Conservation (phyloP, 1,284 basidiomycete species). For the Quambalaria eucalypti region DNA sequence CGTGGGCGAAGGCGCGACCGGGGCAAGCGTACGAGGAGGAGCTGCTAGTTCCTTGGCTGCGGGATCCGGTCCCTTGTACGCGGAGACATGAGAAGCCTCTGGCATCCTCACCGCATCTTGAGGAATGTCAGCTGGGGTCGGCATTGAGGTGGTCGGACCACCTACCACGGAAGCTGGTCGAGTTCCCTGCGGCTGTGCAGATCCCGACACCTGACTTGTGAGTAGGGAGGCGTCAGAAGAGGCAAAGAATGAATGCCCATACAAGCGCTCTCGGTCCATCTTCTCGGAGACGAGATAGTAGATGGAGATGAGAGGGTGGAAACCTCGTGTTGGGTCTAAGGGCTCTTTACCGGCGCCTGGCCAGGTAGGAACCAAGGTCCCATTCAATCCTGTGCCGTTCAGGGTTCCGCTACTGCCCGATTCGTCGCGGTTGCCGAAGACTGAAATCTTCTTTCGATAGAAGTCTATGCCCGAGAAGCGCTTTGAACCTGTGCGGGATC, state of each 20-base stretch:
- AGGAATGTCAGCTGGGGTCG: constrained; percentile 44
- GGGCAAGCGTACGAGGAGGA: constrained; percentile 2
- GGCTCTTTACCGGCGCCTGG: constrained; percentile 45
- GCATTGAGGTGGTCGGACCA: constrained; percentile 21
- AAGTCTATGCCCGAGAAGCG: constrained; percentile 89
- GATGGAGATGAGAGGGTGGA: constrained; percentile 89
- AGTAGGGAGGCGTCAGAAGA: constrained; percentile 64
- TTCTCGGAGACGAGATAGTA: constrained; percentile 94
- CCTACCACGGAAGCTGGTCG: not conserved
- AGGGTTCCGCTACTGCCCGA: constrained; percentile 9
- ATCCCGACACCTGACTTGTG: not conserved
- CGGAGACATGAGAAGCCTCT: constrained; percentile 34
- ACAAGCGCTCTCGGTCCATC: constrained; percentile 82
- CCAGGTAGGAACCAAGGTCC: constrained; percentile 9
- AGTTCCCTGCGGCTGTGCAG: not conserved
- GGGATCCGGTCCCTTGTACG: constrained; percentile 24
- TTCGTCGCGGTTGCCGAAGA: constrained; percentile 40
- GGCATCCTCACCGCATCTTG: constrained; percentile 37
- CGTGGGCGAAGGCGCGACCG: constrained; percentile 10
- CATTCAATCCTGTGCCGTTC: constrained; percentile 20
- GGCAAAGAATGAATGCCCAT: constrained; percentile 86
- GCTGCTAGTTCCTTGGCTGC: constrained; percentile 17
- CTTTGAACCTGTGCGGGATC: constrained; percentile 42
- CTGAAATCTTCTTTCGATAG: constrained; percentile 69
- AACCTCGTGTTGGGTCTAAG: constrained; percentile 78